Conservation (phyloP, 352 stramenopile species). For the Nothophytophthora sp. region DNA sequence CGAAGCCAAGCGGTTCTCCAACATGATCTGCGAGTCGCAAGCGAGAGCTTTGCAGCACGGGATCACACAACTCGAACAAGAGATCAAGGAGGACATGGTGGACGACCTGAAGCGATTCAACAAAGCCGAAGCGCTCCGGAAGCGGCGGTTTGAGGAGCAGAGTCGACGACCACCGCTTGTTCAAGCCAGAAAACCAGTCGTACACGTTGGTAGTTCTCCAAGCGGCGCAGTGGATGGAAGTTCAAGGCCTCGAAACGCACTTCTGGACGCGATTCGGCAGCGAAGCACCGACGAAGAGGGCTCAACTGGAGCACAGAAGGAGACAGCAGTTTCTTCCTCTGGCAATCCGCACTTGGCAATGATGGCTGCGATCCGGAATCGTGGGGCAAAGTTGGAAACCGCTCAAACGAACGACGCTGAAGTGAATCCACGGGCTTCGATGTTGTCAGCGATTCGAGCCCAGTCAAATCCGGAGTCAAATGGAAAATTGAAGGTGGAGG, state of each 20-base stretch:
- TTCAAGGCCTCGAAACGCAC: slow-evolving; percentile 11
- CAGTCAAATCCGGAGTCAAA: background rate
- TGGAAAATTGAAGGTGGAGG: background rate
- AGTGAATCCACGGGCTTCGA: background rate
- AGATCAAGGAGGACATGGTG: slow-evolving; percentile 79
- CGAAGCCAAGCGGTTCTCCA: slow-evolving; percentile 71
- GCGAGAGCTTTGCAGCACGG: slow-evolving; percentile 46
- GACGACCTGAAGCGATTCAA: slow-evolving; percentile 56
- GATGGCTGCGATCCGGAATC: slow-evolving; percentile 20
- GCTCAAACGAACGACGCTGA: background rate
- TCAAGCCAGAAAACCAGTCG: background rate
- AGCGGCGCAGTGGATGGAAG: background rate
- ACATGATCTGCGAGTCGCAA: slow-evolving; percentile 67
- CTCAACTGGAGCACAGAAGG: background rate
- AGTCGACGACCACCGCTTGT: slow-evolving; percentile 5
- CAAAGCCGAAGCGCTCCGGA: slow-evolving; percentile 39
- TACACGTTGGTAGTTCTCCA: too few relatives aligned
- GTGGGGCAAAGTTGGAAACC: background rate
- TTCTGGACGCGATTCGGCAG: slow-evolving; percentile 37
- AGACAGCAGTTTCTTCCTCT: background rate
- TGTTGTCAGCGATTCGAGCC: slow-evolving; percentile 3
- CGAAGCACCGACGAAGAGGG: slow-evolving; percentile 2
- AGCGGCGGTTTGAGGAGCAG: slow-evolving; percentile 28
- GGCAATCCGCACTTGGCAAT: slow-evolving; percentile 9
- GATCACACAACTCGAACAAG: slow-evolving; percentile 52